Base-by-base conservation (phyloP, 1,139 yeast genomes). In the Kodamaea alishanica region DNA sequence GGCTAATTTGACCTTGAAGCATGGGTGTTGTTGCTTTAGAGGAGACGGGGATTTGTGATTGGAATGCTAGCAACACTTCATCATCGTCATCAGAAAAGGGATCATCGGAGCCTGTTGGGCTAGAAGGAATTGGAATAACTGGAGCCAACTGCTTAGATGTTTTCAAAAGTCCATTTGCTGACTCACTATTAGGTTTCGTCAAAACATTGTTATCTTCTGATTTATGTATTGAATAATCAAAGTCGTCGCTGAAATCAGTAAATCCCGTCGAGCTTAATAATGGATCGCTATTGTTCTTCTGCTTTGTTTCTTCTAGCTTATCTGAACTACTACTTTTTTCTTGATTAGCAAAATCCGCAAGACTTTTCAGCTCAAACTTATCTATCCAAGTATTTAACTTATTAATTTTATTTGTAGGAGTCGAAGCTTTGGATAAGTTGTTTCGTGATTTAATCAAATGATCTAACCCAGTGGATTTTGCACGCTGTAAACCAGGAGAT, bases 11-110 rank as follows among this genome's bases (percentile, higher is more conserved):
- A 15, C 20, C 20, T 15, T 4, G 20, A 15, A 15, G 20, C 20
- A 15, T 15, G 20, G 20, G 20, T 15, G 20, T 15, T 44, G 33
- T 45, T 8, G 28, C 26, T 27, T 22, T 37, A 36, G 24, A 28
- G 2, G 34, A 32, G 24, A 30, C 15, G 24, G 12, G 38, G 26
- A 27, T 29, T 30, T 36, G 37, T 6, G 34, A 34, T 8, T 33
- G 23, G 4, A 37, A 28, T 8, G 50, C 51, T 11, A 43, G 45
- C 32, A 46, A 38, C 3, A 33, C 37, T 15, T 55, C 63, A 7
- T 57, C 60, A 32, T 63, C 67, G 35, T 67, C 71, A 42, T 65
- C 70, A 15, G 68, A 63, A 41, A 64, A 64, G 1, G 67, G 64
- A 42, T 64, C 67, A 5, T 55, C 60, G 5, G 45, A 41, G 9